Conservation (phyloP, 805 yeast species). For the Maudiozyma serrabonitensis region DNA sequence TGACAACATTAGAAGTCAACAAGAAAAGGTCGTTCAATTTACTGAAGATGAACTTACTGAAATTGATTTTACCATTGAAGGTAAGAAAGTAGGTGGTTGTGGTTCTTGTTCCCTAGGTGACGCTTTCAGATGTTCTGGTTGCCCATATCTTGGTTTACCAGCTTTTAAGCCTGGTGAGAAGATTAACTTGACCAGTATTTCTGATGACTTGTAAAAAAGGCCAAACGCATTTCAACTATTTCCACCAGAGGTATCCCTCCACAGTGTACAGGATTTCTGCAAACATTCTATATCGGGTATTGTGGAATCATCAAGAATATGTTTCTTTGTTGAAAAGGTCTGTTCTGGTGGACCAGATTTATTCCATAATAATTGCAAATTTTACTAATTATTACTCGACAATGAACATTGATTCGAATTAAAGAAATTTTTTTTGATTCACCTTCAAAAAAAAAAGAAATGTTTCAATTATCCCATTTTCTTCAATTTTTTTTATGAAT, state of each 20-base stretch:
- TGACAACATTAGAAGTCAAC: conserved; percentile 19
- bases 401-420: no score
- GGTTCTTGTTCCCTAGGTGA: conserved; percentile 96
- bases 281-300: no score
- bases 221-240: not conserved
- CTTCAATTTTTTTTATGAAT: no score
- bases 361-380: no score
- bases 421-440: no score
- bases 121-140: conserved; percentile 96
- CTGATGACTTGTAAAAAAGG: conserved; percentile 53
- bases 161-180: conserved; percentile 97
- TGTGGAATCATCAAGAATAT: no score
- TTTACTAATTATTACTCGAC: no score
- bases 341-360: no score
- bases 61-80: conserved; percentile 91
- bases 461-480: no score
- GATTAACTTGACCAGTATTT: conserved; percentile 62
- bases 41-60: conserved; percentile 66
- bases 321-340: no score
- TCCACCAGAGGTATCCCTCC: not conserved
- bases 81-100: conserved; percentile 89
- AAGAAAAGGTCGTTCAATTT: conserved; percentile 35
- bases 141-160: conserved; percentile 94
- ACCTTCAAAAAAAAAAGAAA: no score
- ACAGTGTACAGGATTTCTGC: not conserved